A percentile compares a stretch with the other conserved stretches of the same genome.
These are phyloP conservation scores for Pisolithus albus DNA, from an alignment of 768 basidiomycete species.

Conservation along the genomic window DNA sequence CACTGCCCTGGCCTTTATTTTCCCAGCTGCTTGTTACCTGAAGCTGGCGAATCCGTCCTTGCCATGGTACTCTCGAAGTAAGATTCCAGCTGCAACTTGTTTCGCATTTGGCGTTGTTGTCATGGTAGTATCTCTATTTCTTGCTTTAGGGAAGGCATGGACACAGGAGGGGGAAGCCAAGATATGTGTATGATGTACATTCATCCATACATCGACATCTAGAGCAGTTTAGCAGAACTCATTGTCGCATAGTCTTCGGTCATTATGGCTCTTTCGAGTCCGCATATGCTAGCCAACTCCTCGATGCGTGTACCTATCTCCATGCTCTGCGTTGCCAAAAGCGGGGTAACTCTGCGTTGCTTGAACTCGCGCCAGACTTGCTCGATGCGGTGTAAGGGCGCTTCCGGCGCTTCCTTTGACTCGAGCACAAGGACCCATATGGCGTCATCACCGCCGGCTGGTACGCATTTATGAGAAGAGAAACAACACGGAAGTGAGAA, in stretches of 20 bases:
- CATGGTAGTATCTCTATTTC: slow-evolving; percentile 67
- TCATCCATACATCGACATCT: slow-evolving; percentile 15
- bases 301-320: slow-evolving; percentile 63
- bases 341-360: slow-evolving; percentile 61
- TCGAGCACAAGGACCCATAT: slow-evolving; percentile 88
- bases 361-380: slow-evolving; percentile 59
- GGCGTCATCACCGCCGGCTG: slow-evolving; percentile 97
- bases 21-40: slow-evolving; percentile 81
- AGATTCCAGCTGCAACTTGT: slow-evolving; percentile 71
- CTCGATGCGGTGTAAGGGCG: slow-evolving; percentile 58
- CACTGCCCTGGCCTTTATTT: slow-evolving; percentile 88
- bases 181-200: slow-evolving; percentile 50
- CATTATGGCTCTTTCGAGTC: slow-evolving; percentile 39
- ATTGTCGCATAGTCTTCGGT: slow-evolving; percentile 5
- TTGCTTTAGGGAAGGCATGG: slow-evolving; percentile 78
- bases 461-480: slow-evolving; percentile 1
- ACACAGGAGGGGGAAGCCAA: slow-evolving; percentile 61
- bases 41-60: slow-evolving; percentile 52
- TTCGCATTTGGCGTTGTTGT: slow-evolving; percentile 69
- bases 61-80: slow-evolving; percentile 64
- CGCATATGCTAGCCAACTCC: slow-evolving; percentile 46
- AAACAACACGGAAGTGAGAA: not conserved
- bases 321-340: slow-evolving; percentile 63
- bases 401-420: slow-evolving; percentile 38
- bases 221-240: not conserved